Evolutionary conservation across 768 basidiomycete species (phyloP).

Genomic region (Phylloporus rhodoxanthus): DNA sequence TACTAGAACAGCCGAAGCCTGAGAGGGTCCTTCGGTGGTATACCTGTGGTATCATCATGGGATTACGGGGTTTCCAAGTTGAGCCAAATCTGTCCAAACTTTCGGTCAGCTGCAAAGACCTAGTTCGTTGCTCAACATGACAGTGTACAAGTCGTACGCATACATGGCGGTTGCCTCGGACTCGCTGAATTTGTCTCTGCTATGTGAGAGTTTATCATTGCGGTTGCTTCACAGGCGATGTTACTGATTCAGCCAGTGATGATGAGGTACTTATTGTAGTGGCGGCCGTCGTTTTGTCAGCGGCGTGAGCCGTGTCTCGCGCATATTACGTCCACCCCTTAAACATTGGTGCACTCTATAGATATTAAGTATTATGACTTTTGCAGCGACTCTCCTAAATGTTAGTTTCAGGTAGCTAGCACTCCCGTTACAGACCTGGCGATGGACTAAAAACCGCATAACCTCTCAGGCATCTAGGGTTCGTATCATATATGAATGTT

Average conservation of each 20-base stretch:
- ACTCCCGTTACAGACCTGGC: background rate
- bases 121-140: too few species aligned
- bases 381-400: background rate
- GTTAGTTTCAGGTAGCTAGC: background rate
- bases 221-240: background rate
- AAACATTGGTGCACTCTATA: background rate
- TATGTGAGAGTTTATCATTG: too few species aligned
- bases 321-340: background rate
- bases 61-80: too few species aligned
- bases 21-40: too few species aligned
- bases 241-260: background rate
- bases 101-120: too few species aligned
- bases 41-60: too few species aligned
- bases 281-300: too few species aligned
- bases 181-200: too few species aligned
- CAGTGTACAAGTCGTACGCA: too few species aligned
- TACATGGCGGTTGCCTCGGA: too few species aligned
- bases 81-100: too few species aligned
- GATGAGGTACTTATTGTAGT: background rate
- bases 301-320: background rate
- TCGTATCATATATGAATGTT: background rate
- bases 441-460: background rate
- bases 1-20: too few species aligned
- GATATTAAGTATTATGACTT: background rate
- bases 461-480: background rate